Evolutionary conservation across 495 filamentous ascomycete genomes (phyloP), one percentile per base, ranked within the genome.

Genomic region (Penicillium verhagenii): DNA sequence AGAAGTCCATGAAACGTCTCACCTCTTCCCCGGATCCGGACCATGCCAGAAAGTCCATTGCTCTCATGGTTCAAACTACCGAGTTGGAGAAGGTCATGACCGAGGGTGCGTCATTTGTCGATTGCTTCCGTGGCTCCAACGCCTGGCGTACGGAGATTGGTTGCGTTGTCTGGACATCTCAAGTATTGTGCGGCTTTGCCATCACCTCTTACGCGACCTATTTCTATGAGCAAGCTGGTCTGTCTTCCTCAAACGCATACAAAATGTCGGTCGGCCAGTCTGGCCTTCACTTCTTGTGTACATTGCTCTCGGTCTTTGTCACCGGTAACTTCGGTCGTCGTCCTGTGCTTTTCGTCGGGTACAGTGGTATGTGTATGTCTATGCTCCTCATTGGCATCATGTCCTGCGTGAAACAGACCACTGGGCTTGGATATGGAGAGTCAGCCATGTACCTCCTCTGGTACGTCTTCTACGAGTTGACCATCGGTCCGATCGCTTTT

Each of bases 151-250:
- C 89, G 1, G 85, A 88, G 72, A 86, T 89, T 56, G 79, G 83
- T 46, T 85, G 82, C 59, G 75, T 86, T 70, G 72, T 80, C 28
- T 92, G 88, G 79, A 80, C 82, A 3, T 88, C 89, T 37, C 89
- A 92, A 66, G 87, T 87, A 26, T 66, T 91, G 4, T 82, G 80
- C 44, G 89, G 89, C 31, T 85, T 84, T 57, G 79, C 82, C 3
- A 89, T 92, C 63, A 85, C 80, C 44, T 86, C 86, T 52, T 87
- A 87, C 59, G 84, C 83, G 1, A 87, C 84, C n/a, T 85, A 90
- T 61, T 91, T 91, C 75, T 80, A 88, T 47, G 73, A 80, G 35
- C 84, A 87, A 53, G 88, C 88, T 5, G 89, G 89, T 1, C 78
- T 90, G 11, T 52, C 65, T 23, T 57, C 67, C 4, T 59, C 68